Evolutionary conservation across 768 basidiomycete species (phyloP), one percentile per base, ranked within the genome.

Genomic region (Tremella yokohamensis): DNA sequence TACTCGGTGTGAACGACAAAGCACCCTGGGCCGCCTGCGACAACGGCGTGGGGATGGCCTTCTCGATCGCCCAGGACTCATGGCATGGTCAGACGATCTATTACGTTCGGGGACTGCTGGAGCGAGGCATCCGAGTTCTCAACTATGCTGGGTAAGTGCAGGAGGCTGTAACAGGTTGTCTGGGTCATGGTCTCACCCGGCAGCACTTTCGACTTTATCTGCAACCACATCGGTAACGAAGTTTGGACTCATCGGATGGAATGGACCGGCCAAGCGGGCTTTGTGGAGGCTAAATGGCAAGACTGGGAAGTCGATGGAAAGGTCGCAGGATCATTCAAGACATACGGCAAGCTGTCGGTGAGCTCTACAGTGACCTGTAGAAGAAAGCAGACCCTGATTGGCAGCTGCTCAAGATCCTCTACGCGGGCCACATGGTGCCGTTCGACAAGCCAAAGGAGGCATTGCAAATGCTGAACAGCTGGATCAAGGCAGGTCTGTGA

Each of bases 381-480:
- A 40, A 45, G 40, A 8, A 48, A 3, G 19, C 13, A 1, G 1
- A 37, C 8, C 18, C 51, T 64, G 50, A 64, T 48, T 39, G 26
- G 29, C 11, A 73, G 72, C 62, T 69, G 40, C 48, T 70, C 38
- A 73, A 73, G 56, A 62, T 73, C 19, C 75, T 80, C 45, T 85
- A 81, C 3, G 88, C 86, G 25, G 87, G 87, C n/a, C 87, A 89
- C 77, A 86, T 86, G 85, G 85, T 85, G 22, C 85, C 86, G 2
- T 84, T 83, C 63, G 83, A 87, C 62, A 84, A 85, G 67, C 86
- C 87, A 2, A 81, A 78, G 60, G 84, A 87, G 70, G 79, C 84
- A 9, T 75, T 84, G 45, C 78, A 80, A 45, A 83, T 88, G 83
- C 78, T 88, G 26, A 82, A 82, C 24, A 79, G 82, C 37, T 88